Evolutionary conservation across 768 basidiomycete genomes (phyloP), one percentile per base, ranked within the genome.

Genomic region (Suillus subaureus): DNA sequence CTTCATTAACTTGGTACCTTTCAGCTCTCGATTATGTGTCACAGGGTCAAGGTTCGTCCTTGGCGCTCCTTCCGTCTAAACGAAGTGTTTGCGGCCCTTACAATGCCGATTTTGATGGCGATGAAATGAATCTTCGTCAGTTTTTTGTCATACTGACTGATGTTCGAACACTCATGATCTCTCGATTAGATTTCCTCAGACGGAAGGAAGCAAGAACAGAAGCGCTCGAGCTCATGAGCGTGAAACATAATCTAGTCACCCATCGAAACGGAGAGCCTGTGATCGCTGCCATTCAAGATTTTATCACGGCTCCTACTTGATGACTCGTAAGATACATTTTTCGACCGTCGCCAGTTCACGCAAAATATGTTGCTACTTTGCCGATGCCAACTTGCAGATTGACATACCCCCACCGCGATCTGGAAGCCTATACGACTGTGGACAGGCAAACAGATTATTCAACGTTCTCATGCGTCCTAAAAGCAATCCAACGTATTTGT

Each of bases 381-480:
- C 86, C 21, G 97, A 99, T 72, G 97, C 94, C 31, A 86, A 92
- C 70, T 79, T 95, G 52, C 91, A 97, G 35, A 96, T 99, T 73
- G 96, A 99, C 72, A 88, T 99, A 60, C 97, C 97, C 13, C 94
- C 96, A 0, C 97, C 97, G 0, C 92, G 0, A 94, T 99, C 66
- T 88, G 90, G 87, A 99, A 97, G 75, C 97, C 97, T 12, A 85
- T 87, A 31, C 85, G 93, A 23, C 80, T 99, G 2, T 99, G 97
- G 97, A 99, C 97, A 0, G 97, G 97, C 37, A 99, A 99, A 73
- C 97, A 99, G 73, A 84, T 99, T n/a, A n/a, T 99, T 98, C 84
- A 95, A 93, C 74, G 89, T 95, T 39, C 88, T 99, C 56, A 98
- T 99, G 93, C 88, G 91, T 12, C 97, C 97, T 6, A 97, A 96